Evolutionary conservation across 768 basidiomycete species (phyloP).

Genomic region (Galerina sulciceps): DNA sequence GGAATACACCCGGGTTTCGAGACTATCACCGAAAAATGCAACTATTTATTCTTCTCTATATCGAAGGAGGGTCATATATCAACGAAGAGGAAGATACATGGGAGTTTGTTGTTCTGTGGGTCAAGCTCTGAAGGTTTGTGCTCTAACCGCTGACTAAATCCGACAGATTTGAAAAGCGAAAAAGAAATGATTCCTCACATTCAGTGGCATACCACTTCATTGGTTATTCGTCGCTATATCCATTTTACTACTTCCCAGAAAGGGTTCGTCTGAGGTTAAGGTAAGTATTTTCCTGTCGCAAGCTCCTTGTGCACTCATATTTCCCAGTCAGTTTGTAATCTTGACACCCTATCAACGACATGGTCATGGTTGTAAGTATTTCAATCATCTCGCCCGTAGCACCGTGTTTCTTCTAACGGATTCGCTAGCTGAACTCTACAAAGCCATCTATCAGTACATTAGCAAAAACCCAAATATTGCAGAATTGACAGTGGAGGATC

Average conservation of each 20-base stretch:
- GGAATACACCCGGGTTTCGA: conserved; percentile 84
- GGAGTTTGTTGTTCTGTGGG: conserved; percentile 91
- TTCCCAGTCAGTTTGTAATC: conserved; percentile 89
- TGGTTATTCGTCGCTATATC: conserved; percentile 93
- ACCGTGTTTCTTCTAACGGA: not conserved
- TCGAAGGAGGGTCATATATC: conserved; percentile 95
- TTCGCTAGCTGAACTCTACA: conserved; percentile 79
- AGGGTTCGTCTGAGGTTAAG: conserved; percentile 85
- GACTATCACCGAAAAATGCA: conserved; percentile 95
- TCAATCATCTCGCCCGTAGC: not conserved
- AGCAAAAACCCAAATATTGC: conserved; percentile 68
- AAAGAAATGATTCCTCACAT: conserved; percentile 52
- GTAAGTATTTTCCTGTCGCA: conserved; percentile 39
- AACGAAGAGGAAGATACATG: conserved; percentile 91
- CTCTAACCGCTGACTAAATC: not conserved
- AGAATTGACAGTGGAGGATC: conserved; percentile 98
- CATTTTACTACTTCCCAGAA: conserved; percentile 96
- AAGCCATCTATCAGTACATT: conserved; percentile 80
- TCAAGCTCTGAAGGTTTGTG: conserved; percentile 14
- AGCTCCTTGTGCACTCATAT: conserved; percentile 5
- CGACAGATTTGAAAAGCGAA: conserved; percentile 82
- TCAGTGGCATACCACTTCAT: conserved; percentile 84
- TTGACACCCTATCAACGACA: conserved; percentile 86
- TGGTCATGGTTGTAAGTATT: conserved; percentile 84
- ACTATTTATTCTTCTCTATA: conserved; percentile 90